Base-by-base conservation (phyloP, 2,329 filamentous ascomycete genomes). In the Cercospora citrullina region DNA sequence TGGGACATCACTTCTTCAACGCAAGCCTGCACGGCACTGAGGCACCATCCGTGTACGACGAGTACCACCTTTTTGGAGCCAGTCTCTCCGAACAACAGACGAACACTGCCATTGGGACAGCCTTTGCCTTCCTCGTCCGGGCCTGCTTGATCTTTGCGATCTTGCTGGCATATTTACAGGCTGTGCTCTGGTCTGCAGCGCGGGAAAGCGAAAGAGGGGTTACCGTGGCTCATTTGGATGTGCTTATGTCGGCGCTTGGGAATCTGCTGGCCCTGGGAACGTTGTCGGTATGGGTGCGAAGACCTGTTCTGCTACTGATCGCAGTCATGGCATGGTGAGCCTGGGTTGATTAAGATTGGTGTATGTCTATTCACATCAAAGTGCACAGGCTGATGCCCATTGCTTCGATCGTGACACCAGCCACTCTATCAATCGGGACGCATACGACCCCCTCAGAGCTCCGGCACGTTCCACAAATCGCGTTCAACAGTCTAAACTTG, bases 61-160 rank as follows among this genome's bases (percentile, higher is more conserved):
- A 60, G 9, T 65, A 60, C 23, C 42, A 36, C 2, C 21, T 65
- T 9, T 36, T 39, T 4, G 53, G 55, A 1, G 18, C 39, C 2
- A 55, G 59, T 9, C 3, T 60, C 1, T 42, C 63, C 3, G 36
- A 59, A n/a, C 53, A 65, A 12, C 55, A 60, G 28, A 39, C 26
- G 33, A 65, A 65, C 26, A 65, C 63, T n/a, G 63, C 63, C 26
- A 48, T 65, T 5, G 55, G 63, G 8, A 65, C 63, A 12, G 63
- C 63, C 10, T 65, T 65, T 28, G 63, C 63, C 1, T 60, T 65
- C 26, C 55, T 65, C 12, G 63, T 65, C 14, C 26, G 55, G 21
- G 63, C 63, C 10, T 60, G 55, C 9, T 18, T 58, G 14, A n/a
- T 48, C 16, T 62, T 51, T 4, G 36, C 12, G 5, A 26, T 62